Evolutionary conservation across 2,329 filamentous ascomycete genomes (phyloP).

Genomic region (Xylariaceae sp.): DNA sequence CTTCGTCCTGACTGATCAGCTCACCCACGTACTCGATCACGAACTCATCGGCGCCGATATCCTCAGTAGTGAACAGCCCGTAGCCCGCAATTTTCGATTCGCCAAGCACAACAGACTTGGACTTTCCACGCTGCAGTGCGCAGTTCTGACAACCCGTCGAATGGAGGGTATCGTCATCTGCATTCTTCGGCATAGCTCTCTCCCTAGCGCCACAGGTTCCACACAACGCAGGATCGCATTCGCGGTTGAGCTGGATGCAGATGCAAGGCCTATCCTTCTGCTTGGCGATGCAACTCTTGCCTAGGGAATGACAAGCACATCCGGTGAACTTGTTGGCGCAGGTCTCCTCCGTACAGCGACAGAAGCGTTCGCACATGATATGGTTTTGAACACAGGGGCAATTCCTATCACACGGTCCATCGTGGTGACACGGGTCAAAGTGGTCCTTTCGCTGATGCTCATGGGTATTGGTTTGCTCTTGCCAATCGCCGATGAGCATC

Average conservation of each 20-base stretch:
- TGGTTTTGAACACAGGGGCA: conserved; percentile 63
- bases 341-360: conserved; percentile 57
- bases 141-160: conserved; percentile 69
- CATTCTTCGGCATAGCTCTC: conserved; percentile 66
- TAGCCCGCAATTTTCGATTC: conserved; percentile 71
- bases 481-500: conserved; percentile 52
- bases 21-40: conserved; percentile 81
- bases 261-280: conserved; percentile 63
- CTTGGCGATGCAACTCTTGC: conserved; percentile 56
- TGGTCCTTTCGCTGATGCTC: conserved; percentile 56
- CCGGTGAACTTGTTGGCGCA: conserved; percentile 66
- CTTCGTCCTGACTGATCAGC: conserved; percentile 67
- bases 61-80: conserved; percentile 70
- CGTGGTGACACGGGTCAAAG: conserved; percentile 66
- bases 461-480: conserved; percentile 53
- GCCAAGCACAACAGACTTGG: conserved; percentile 66
- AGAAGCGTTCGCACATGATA: conserved; percentile 71
- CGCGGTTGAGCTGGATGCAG: conserved; percentile 69
- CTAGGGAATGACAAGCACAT: conserved; percentile 60
- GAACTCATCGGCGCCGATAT: conserved; percentile 67
- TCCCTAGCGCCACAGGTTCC: conserved; percentile 66
- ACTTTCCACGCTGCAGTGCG: conserved; percentile 63
- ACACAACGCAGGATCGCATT: conserved; percentile 79
- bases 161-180: conserved; percentile 55
- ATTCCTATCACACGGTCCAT: conserved; percentile 60